Base-by-base conservation (phyloP, 106 monocot species). In the Dactylorhiza incarnata region DNA sequence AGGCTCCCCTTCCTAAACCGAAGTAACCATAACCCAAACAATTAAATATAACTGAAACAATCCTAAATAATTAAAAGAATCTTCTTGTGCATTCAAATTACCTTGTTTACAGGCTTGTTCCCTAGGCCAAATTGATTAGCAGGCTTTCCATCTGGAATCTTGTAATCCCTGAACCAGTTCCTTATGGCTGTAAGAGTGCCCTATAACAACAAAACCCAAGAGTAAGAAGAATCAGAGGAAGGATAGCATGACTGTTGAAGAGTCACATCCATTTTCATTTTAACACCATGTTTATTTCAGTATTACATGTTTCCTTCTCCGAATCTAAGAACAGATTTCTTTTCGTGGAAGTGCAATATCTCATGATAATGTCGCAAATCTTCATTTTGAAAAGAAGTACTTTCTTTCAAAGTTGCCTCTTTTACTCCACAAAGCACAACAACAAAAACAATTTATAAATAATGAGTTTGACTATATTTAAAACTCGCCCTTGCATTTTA, bases 151-250 rank as follows among this genome's bases (percentile, higher is more conserved):
- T 97, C 97, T 61, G 97, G 94, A 72, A 91, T 97, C 80, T 97
- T 97, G 89, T 97, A 94, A 78, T 97, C 97, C 82, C 97, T 89
- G 68, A 97, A 97, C 97, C 97, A 97, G 50, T 97, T 89, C 61
- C 97, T 89, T 82, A 97, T 94, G 66, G 97, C 94, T 45, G 87
- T 91, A 70, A 97, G 85, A 48, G 97, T 97, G 8, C 97, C 94
- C 97, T 97, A 78, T 71, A 81, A 25, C 15, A 77, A 76, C 7
- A 73, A 54, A 52, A 72, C 17, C 4, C n/a, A 70, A 69, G 45
- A 72, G 23, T 20, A n/a, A 72, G 23, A 48, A 10, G 12, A 7
- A 16, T 62, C 61, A 62, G 9, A 65, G 12, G 19, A 65, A 29
- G 5, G 29, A 3, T 65, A 29, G 37, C 1, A 0, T 1, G 37